Percentiles rank a stretch among this genome's conserved stretches.
These are phyloP conservation scores for Porodaedalea pini DNA, from an alignment of 1,284 basidiomycete species.

Conservation along the genomic window DNA sequence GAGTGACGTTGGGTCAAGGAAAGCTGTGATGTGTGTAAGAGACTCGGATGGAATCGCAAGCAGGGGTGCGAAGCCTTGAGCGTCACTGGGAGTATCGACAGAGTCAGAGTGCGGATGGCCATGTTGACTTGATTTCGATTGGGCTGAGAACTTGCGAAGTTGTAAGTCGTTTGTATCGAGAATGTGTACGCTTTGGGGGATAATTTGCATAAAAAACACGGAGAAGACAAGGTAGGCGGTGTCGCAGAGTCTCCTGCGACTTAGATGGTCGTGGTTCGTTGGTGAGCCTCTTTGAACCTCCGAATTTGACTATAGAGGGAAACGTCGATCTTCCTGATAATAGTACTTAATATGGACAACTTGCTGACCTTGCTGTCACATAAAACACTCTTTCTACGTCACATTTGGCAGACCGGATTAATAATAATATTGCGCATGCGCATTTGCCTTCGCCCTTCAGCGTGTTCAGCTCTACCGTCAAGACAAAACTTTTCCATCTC, in stretches of 20 bases:
- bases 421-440: too few species aligned
- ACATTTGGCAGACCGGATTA: too few species aligned
- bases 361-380: too few species aligned
- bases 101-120: slow-evolving; percentile 34
- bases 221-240: neutral
- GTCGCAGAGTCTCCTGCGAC: slow-evolving; percentile 18
- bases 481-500: neutral
- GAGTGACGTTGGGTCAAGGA: slow-evolving; percentile 65
- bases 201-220: slow-evolving; percentile 20
- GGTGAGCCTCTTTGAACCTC: too few species aligned
- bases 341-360: too few species aligned
- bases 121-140: slow-evolving; percentile 44
- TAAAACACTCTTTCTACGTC: too few species aligned
- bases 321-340: slow-evolving; percentile 6
- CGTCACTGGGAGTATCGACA: slow-evolving; percentile 3
- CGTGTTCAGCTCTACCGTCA: neutral
- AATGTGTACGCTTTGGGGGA: slow-evolving; percentile 6
- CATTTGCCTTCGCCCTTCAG: neutral
- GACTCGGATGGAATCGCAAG: slow-evolving; percentile 67
- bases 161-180: slow-evolving; percentile 9
- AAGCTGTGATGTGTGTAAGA: slow-evolving; percentile 76
- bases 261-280: slow-evolving; percentile 14
- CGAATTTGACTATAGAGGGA: neutral
- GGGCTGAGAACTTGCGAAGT: slow-evolving; percentile 3
- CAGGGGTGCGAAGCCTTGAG: slow-evolving; percentile 32